Evolutionary conservation across 2,329 filamentous ascomycete genomes (phyloP).

Genomic region (Ramularia endophylla): DNA sequence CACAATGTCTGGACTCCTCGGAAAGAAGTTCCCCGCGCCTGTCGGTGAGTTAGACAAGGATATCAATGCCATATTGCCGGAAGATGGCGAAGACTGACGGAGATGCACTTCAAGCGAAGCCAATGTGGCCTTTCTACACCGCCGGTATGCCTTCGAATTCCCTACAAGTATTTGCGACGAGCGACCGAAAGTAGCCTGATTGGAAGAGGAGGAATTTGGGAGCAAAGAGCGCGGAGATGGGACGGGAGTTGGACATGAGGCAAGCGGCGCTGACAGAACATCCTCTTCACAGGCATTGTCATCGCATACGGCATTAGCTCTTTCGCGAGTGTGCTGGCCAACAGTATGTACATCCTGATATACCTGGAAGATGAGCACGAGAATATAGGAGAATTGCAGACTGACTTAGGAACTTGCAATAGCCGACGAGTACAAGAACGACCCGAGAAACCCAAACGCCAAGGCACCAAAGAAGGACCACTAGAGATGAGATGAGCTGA

Average conservation of each 20-base stretch:
- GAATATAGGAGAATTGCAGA: neutral
- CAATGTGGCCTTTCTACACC: slow-evolving; percentile 88
- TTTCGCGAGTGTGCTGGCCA: slow-evolving; percentile 67
- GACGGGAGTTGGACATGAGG: neutral
- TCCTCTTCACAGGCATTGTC: slow-evolving; percentile 57
- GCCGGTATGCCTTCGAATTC: slow-evolving; percentile 60
- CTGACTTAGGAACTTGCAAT: slow-evolving; percentile 9
- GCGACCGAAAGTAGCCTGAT: neutral
- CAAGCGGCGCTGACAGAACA: slow-evolving; percentile 15
- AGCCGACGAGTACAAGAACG: slow-evolving; percentile 97
- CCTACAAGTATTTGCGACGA: neutral
- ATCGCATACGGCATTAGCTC: slow-evolving; percentile 91
- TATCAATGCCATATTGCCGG: slow-evolving; percentile 6
- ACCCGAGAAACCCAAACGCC: slow-evolving; percentile 74
- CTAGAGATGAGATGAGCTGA: slow-evolving; percentile 12
- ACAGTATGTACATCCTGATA: slow-evolving; percentile 58
- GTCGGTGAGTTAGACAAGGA: slow-evolving; percentile 40
- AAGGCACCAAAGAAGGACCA: slow-evolving; percentile 22
- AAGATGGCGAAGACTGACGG: slow-evolving; percentile 15
- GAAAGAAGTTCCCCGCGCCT: slow-evolving; percentile 47
- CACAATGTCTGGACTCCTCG: slow-evolving; percentile 37
- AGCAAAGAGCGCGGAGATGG: slow-evolving; percentile 1
- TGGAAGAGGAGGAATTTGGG: slow-evolving; percentile 2
- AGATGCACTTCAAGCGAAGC: slow-evolving; percentile 60
- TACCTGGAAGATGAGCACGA: neutral